Evolutionary conservation across 345 rosid genomes (phyloP), one percentile per base, ranked within the genome.

Genomic region (Arabidopsis arenosa): DNA sequence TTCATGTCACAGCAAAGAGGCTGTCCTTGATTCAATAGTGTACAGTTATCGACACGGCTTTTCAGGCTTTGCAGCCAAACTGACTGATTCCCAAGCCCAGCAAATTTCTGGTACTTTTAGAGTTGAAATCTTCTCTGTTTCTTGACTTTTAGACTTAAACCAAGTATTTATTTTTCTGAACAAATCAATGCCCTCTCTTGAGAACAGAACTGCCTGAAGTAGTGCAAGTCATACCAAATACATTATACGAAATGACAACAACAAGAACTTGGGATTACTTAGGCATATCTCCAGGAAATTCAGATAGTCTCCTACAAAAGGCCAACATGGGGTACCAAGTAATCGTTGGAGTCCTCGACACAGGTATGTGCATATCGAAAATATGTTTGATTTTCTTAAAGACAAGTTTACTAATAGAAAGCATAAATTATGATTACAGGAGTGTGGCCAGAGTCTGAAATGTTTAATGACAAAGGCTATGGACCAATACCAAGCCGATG

Each of bases 181-280:
- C 9, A 57, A 57, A 32, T 32, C 23, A 30, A 6, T 55, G 26
- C 3, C 11, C 44, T 48, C 32, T 48, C 7, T 32, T 11, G 70
- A 15, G 14, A 37, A 75, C 49, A 87, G 92, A 83, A 55, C 54
- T 83, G 26, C 86, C 90, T 9, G 86, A 82, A n/a, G 94, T 89
- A 36, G 80, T 87, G 69, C 83, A 82, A 49, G 85, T 89, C 48
- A 80, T 86, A 68, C 87, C 85, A 3, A 83, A 90, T 80, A 81
- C 73, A 55, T 77, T 90, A 64, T 86, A 81, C 78, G 66, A 41
- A 68, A 65, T 85, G 74, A 83, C 86, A 54, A 89, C 95, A 23
- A 87, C 90, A 11, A 79, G 90, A 75, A 89, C 90, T 52, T 89
- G 95, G 88, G 88, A 88, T 71, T 86, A 76, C 77, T 80, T 84